Evolutionary conservation across 106 monocot species (phyloP).

Genomic region (Acanthochlamys bracteata): DNA sequence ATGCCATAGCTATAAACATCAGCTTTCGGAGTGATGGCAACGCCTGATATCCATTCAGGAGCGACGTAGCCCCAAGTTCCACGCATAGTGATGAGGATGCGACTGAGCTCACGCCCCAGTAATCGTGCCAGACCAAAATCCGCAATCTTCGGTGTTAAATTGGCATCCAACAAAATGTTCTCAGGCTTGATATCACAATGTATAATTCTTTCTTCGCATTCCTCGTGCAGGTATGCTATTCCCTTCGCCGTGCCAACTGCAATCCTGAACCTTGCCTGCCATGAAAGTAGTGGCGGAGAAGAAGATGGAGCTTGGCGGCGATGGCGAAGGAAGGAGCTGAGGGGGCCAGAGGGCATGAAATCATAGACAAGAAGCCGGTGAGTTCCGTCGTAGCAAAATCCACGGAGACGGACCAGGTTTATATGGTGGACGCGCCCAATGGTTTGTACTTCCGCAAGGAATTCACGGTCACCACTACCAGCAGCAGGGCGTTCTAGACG

Average conservation of each 20-base stretch:
- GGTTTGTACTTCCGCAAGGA: slow-evolving; percentile 51
- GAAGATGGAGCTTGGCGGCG: background rate
- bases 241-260: slow-evolving; percentile 40
- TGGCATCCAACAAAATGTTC: slow-evolving; percentile 42
- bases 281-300: slow-evolving; percentile 11
- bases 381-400: slow-evolving; percentile 49
- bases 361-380: slow-evolving; percentile 57
- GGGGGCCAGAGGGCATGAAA: slow-evolving; percentile 45
- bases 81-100: slow-evolving; percentile 37
- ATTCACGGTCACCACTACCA: slow-evolving; percentile 43
- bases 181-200: slow-evolving; percentile 75
- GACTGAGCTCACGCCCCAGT: slow-evolving; percentile 42
- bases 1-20: slow-evolving; percentile 73
- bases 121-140: slow-evolving; percentile 61
- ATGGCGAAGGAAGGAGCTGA: slow-evolving; percentile 35
- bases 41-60: slow-evolving; percentile 60
- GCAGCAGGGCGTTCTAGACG: slow-evolving; percentile 40
- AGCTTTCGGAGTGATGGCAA: slow-evolving; percentile 44
- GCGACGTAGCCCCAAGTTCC: slow-evolving; percentile 67
- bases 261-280: slow-evolving; percentile 26
- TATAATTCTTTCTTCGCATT: slow-evolving; percentile 46
- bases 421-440: slow-evolving; percentile 59
- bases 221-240: slow-evolving; percentile 56
- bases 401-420: slow-evolving; percentile 51
- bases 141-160: slow-evolving; percentile 29